These are phyloP conservation scores for Polytolypa hystricis DNA, from an alignment of 2,329 filamentous ascomycete species.

Conservation along the genomic window DNA sequence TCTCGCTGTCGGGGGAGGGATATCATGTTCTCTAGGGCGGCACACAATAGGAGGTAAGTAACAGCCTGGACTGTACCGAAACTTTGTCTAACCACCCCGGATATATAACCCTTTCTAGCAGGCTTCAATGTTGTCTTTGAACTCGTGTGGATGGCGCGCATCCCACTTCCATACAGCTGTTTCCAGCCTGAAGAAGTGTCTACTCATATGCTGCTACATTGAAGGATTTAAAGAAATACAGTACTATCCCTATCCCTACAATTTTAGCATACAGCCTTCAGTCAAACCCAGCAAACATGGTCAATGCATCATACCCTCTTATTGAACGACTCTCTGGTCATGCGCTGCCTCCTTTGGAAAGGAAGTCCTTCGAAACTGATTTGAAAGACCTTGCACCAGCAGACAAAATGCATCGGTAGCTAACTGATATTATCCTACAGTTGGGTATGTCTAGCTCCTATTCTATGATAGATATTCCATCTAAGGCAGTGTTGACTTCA, in stretches of 20 bases:
- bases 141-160: slow-evolving; percentile 7
- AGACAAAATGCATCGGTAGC: slow-evolving; percentile 4
- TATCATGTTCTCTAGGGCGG: slow-evolving; percentile 1
- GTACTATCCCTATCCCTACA: slow-evolving; percentile 3
- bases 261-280: slow-evolving; percentile 1
- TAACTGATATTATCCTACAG: slow-evolving; percentile 5
- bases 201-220: slow-evolving; percentile 5
- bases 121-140: slow-evolving; percentile 6
- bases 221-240: slow-evolving; percentile 6
- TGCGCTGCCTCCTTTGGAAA: slow-evolving; percentile 3
- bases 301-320: slow-evolving; percentile 5
- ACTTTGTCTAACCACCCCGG: not conserved
- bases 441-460: slow-evolving; percentile 3
- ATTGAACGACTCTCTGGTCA: slow-evolving; percentile 3
- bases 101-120: slow-evolving; percentile 1
- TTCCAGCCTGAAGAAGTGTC: slow-evolving; percentile 6
- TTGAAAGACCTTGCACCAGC: slow-evolving; percentile 1
- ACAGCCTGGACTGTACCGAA: not conserved
- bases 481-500: no score
- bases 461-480: no score
- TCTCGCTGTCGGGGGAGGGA: not conserved
- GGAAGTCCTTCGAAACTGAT: slow-evolving; percentile 2
- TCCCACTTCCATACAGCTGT: slow-evolving; percentile 7
- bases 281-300: slow-evolving; percentile 4
- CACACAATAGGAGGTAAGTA: slow-evolving; percentile 4